Evolutionary conservation across 805 yeast genomes (phyloP).

Genomic region (Nakazawaea peltata): DNA sequence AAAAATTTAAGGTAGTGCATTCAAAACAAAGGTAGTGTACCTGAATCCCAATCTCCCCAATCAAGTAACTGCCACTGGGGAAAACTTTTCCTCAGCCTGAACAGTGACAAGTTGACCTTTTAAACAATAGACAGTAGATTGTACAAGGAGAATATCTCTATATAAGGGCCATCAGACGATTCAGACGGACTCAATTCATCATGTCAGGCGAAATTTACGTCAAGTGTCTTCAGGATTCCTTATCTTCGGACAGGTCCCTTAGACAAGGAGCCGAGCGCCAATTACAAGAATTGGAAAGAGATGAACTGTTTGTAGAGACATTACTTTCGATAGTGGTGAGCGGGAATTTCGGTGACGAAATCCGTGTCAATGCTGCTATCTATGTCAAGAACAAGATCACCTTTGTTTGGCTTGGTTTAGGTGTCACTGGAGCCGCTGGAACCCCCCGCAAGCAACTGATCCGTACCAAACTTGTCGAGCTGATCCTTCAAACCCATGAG

Average conservation of each 20-base stretch:
- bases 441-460: constrained; percentile 36
- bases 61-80: too few relatives aligned
- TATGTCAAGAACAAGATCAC: constrained; percentile 71
- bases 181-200: too few relatives aligned
- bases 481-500: constrained; percentile 39
- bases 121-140: too few relatives aligned
- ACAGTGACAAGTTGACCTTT: too few relatives aligned
- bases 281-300: constrained; percentile 30
- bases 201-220: background rate
- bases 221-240: constrained; percentile 17
- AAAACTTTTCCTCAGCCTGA: too few relatives aligned
- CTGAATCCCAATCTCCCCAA: too few relatives aligned
- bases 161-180: too few relatives aligned
- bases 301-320: constrained; percentile 31
- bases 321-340: constrained; percentile 35
- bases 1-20: too few relatives aligned
- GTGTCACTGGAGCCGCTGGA: background rate
- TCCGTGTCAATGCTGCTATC: constrained; percentile 70
- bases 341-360: constrained; percentile 30
- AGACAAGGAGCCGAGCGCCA: constrained; percentile 37
- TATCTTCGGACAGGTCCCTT: constrained; percentile 34
- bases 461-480: constrained; percentile 34
- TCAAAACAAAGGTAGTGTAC: too few relatives aligned
- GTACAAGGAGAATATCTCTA: too few relatives aligned
- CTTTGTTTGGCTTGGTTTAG: constrained; percentile 47